Evolutionary conservation across 2,329 filamentous ascomycete genomes (phyloP).

Genomic region (Ophiosphaerella herpotricha): DNA sequence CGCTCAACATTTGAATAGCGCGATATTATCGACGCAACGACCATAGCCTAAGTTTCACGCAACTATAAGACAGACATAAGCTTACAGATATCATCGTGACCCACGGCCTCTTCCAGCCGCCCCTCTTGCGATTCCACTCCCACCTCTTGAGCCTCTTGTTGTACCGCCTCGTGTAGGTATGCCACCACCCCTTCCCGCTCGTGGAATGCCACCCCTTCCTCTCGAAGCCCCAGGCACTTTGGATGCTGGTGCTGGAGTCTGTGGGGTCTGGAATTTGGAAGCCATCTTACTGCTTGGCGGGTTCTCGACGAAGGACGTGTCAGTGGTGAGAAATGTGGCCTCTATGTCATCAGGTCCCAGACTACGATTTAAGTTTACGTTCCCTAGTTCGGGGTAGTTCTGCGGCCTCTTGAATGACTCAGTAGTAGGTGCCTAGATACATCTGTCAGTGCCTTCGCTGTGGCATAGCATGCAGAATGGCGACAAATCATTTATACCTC

Average conservation of each 20-base stretch:
- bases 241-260: conserved; percentile 32
- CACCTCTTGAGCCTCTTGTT: conserved; percentile 38
- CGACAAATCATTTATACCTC: conserved; percentile 63
- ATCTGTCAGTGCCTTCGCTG: not conserved
- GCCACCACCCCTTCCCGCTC: conserved; percentile 37
- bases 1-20: not conserved
- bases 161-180: conserved; percentile 42
- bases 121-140: conserved; percentile 45
- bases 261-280: conserved; percentile 48
- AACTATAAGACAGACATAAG: no score
- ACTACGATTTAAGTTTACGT: conserved; percentile 25
- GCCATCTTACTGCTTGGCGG: conserved; percentile 63
- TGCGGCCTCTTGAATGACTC: conserved; percentile 71
- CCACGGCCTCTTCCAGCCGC: conserved; percentile 40
- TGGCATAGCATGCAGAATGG: no score
- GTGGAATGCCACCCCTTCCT: conserved; percentile 44
- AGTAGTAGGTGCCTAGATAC: conserved; percentile 71
- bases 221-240: conserved; percentile 23
- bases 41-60: no score
- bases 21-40: no score
- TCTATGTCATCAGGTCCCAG: conserved; percentile 60
- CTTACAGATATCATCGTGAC: conserved; percentile 14
- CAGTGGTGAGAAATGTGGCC: conserved; percentile 90
- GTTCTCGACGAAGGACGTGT: conserved; percentile 89
- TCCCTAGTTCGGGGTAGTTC: conserved; percentile 31